A percentile compares a stretch with the other conserved stretches of the same genome.
These are phyloP conservation scores for Deinandra increscens DNA, from an alignment of 129 eudicot species.

Conservation along the genomic window DNA sequence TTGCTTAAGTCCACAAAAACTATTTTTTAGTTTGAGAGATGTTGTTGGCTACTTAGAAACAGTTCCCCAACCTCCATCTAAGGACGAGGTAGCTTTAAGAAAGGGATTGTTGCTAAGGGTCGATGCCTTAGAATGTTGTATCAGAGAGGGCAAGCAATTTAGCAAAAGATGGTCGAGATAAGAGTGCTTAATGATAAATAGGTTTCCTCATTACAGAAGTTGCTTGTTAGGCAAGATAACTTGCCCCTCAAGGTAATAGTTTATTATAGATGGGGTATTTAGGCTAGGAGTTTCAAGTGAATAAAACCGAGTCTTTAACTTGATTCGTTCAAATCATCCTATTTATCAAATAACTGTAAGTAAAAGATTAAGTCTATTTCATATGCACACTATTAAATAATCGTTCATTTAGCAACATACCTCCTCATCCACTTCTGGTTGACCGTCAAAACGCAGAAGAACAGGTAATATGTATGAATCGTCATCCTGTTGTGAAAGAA, in stretches of 20 bases:
- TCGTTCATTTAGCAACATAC: constrained; percentile 37
- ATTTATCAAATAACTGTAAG: background rate
- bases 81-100: background rate
- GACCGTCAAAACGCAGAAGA: constrained; percentile 85
- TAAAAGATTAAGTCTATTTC: background rate
- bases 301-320: background rate
- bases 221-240: too few species aligned
- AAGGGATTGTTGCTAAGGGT: background rate
- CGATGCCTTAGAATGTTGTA: background rate
- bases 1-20: background rate
- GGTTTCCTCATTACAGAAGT: too few species aligned
- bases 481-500: constrained; percentile 52
- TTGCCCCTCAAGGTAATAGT: background rate
- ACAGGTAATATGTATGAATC: constrained; percentile 94
- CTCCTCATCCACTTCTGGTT: constrained; percentile 98
- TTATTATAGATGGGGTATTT: background rate
- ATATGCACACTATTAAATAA: background rate
- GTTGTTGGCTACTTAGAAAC: too few species aligned
- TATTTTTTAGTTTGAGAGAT: background rate
- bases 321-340: background rate
- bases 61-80: background rate
- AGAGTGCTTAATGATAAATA: background rate
- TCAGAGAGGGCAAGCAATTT: background rate
- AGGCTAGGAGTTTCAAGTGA: background rate
- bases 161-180: background rate